Conservation (phyloP, 148 eudicot genomes). For the Euryodendron excelsum region DNA sequence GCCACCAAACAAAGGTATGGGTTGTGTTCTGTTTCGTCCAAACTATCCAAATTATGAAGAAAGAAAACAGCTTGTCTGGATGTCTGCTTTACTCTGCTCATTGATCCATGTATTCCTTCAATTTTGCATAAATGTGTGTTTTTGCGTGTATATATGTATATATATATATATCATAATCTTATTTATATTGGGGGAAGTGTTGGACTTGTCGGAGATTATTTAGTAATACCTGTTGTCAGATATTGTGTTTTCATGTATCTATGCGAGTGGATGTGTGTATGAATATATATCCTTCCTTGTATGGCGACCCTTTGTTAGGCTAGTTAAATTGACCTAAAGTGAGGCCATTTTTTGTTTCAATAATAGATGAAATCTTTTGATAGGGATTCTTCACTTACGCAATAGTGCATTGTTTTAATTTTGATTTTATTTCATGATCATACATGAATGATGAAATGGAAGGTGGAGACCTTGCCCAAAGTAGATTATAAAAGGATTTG, state of each 20-base stretch:
- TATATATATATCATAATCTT: no score
- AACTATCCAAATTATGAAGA: neutral
- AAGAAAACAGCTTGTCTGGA: neutral
- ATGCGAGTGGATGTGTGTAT: neutral
- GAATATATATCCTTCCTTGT: neutral
- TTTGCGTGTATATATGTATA: no score
- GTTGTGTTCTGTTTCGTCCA: neutral
- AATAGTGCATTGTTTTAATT: neutral
- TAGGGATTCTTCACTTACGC: neutral
- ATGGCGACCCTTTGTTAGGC: neutral
- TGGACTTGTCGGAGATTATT: no score
- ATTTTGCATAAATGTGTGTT: no score
- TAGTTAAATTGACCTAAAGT: neutral
- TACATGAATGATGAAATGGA: slow-evolving; percentile 1
- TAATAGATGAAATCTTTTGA: neutral
- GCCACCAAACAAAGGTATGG: neutral
- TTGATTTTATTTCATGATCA: slow-evolving; percentile 1
- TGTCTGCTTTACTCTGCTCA: no score
- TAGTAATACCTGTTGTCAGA: no score
- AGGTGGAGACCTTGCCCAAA: neutral
- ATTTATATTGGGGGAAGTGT: no score
- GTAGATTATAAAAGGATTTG: neutral
- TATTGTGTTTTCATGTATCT: neutral
- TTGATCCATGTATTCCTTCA: no score
- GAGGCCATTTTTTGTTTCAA: neutral